Conservation (phyloP, 345 rosid genomes). For the Citrus medica region DNA sequence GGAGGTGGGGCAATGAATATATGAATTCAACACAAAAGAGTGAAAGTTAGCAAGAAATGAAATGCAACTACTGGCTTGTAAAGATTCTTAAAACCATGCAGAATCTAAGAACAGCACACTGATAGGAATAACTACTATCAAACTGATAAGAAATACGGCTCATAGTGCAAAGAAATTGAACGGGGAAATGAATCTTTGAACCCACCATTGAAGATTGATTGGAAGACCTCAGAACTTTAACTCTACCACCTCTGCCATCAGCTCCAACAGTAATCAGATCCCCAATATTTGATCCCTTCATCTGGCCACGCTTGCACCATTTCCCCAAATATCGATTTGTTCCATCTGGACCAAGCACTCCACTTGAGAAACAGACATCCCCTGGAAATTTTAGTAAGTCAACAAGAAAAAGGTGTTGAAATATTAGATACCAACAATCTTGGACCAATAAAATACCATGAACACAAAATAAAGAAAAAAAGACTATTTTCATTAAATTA, state of each 20-base stretch:
- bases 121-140: neutral
- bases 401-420: neutral
- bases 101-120: neutral
- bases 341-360: conserved; percentile 77
- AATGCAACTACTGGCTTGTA: neutral
- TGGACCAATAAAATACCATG: neutral
- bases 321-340: conserved; percentile 62
- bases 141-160: neutral
- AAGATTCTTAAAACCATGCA: neutral
- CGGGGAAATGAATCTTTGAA: conserved; percentile 5
- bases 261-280: conserved; percentile 75
- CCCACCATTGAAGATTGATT: conserved; percentile 52
- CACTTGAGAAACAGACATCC: conserved; percentile 58
- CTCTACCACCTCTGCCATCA: conserved; percentile 90
- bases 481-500: neutral
- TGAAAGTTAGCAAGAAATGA: neutral
- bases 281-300: conserved; percentile 36
- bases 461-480: neutral
- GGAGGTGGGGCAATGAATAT: neutral
- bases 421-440: neutral
- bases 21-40: neutral
- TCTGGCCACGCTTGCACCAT: conserved; percentile 81
- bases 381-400: conserved; percentile 34
- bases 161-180: neutral
- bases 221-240: conserved; percentile 67